These are phyloP conservation scores for Sparassis latifolia DNA, from an alignment of 1,284 basidiomycete genomes.

Conservation along the genomic window DNA sequence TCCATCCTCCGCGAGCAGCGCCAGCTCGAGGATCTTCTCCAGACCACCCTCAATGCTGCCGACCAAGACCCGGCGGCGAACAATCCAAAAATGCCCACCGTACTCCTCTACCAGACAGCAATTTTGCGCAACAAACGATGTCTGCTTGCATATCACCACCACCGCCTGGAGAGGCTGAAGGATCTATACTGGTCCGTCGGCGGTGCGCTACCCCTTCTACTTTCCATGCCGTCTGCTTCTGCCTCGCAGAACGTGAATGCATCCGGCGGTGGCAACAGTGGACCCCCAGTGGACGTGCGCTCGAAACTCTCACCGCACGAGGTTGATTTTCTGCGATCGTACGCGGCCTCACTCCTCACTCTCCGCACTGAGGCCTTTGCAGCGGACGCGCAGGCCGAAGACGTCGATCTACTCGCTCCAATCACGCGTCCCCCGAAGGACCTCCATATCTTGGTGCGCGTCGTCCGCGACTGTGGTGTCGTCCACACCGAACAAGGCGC, in stretches of 20 bases:
- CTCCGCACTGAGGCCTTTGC: constrained; percentile 78
- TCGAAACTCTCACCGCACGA: constrained; percentile 84
- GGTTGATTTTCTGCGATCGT: constrained; percentile 83
- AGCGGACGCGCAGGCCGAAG: constrained; percentile 37
- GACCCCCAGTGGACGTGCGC: constrained; percentile 49
- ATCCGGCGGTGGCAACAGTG: neutral
- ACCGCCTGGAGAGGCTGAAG: constrained; percentile 76
- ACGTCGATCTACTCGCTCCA: constrained; percentile 79
- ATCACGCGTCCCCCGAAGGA: constrained; percentile 78
- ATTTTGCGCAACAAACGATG: constrained; percentile 91
- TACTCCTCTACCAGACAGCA: constrained; percentile 84
- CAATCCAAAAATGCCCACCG: constrained; percentile 47
- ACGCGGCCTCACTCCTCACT: constrained; percentile 75
- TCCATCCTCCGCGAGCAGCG: constrained; percentile 87
- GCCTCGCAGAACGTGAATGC: neutral
- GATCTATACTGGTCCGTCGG: constrained; percentile 89
- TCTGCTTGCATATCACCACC: constrained; percentile 86
- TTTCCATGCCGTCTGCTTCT: constrained; percentile 44
- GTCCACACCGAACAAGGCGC: constrained; percentile 86
- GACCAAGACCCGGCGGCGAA: constrained; percentile 28
- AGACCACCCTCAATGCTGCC: constrained; percentile 34
- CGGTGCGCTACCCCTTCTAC: constrained; percentile 85
- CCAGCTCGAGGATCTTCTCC: constrained; percentile 68
- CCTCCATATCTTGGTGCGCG: constrained; percentile 71
- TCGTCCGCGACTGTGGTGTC: constrained; percentile 80